A percentile compares a stretch with the other conserved stretches of the same genome.
These are phyloP conservation scores for Sugiyamaella castrensis DNA, from an alignment of 1,139 yeast genomes.

Conservation along the genomic window DNA sequence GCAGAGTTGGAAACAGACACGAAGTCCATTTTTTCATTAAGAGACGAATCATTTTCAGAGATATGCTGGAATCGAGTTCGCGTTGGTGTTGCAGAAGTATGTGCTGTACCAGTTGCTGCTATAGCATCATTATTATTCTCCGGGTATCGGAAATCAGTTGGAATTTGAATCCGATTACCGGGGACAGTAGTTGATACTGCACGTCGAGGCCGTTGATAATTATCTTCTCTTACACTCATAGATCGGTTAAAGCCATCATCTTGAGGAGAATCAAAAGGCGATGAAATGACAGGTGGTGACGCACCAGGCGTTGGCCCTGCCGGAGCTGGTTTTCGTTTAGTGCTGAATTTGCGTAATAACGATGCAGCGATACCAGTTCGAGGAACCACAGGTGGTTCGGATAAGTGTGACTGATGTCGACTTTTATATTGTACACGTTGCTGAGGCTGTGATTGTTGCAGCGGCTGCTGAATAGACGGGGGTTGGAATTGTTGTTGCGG, in stretches of 20 bases:
- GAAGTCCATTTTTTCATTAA: slow-evolving; percentile 11
- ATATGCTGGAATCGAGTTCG: slow-evolving; percentile 9
- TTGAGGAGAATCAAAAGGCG: slow-evolving; percentile 14
- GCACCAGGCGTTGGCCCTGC: neutral
- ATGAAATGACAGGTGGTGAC: slow-evolving; percentile 8
- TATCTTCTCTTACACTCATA: slow-evolving; percentile 24
- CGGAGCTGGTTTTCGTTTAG: slow-evolving; percentile 28
- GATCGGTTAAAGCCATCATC: slow-evolving; percentile 22
- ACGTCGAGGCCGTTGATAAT: slow-evolving; percentile 17
- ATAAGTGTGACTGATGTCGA: slow-evolving; percentile 23
- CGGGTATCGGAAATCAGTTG: slow-evolving; percentile 23
- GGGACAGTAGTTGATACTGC: slow-evolving; percentile 15
- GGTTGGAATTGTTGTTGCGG: slow-evolving; percentile 4
- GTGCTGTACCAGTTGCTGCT: neutral
- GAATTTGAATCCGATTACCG: slow-evolving; percentile 13
- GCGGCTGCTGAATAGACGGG: slow-evolving; percentile 9
- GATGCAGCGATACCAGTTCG: slow-evolving; percentile 28
- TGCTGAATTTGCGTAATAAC: slow-evolving; percentile 30
- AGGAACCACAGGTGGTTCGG: slow-evolving; percentile 23
- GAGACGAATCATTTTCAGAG: slow-evolving; percentile 3
- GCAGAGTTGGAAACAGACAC: neutral
- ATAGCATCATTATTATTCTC: slow-evolving; percentile 6
- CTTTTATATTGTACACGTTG: slow-evolving; percentile 6
- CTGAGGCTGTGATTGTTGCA: neutral
- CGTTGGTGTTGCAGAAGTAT: slow-evolving; percentile 9